A percentile compares a stretch with the other conserved stretches of the same genome.
Conservation (phyloP, 2,329 filamentous ascomycete species). For the Pseudonectria foliicola region DNA sequence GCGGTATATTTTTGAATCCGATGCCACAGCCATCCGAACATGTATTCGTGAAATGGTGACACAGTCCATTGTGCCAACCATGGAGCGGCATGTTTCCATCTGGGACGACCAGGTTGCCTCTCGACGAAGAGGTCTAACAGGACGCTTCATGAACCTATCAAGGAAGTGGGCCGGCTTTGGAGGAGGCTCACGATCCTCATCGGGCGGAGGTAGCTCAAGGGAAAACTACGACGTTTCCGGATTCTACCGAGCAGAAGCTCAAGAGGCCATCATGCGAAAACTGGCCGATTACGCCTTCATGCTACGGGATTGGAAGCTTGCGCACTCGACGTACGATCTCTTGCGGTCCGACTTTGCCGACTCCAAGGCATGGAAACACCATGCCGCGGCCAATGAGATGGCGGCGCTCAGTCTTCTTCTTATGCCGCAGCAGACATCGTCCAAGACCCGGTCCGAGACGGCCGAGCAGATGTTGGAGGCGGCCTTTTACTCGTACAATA, state of each 20-base stretch:
- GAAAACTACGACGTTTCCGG: slow-evolving; percentile 76
- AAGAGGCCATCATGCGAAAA: slow-evolving; percentile 88
- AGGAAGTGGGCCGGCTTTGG: slow-evolving; percentile 86
- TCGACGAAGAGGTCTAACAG: slow-evolving; percentile 76
- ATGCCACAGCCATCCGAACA: slow-evolving; percentile 77
- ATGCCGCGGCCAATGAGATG: slow-evolving; percentile 94
- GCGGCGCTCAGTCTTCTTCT: slow-evolving; percentile 77
- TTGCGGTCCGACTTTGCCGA: slow-evolving; percentile 83
- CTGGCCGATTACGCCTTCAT: slow-evolving; percentile 94
- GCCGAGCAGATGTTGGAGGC: slow-evolving; percentile 85
- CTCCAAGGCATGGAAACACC: slow-evolving; percentile 94
- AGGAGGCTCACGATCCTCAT: slow-evolving; percentile 53
- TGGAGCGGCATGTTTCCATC: slow-evolving; percentile 83
- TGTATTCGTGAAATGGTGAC: slow-evolving; percentile 94
- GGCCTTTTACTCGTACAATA: slow-evolving; percentile 86
- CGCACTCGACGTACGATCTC: slow-evolving; percentile 86
- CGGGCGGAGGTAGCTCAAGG: slow-evolving; percentile 41
- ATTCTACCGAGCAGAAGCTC: slow-evolving; percentile 75
- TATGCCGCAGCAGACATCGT: slow-evolving; percentile 61
- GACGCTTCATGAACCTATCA: slow-evolving; percentile 89
- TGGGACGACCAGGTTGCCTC: slow-evolving; percentile 99
- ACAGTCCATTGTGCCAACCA: slow-evolving; percentile 88
- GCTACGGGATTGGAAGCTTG: slow-evolving; percentile 91
- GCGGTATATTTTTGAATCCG: slow-evolving; percentile 83
- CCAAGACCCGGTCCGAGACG: slow-evolving; percentile 71